A percentile compares a stretch with the other conserved stretches of the same genome.
Conservation (phyloP, 1,284 basidiomycete species). For the Cerrena zonata region DNA sequence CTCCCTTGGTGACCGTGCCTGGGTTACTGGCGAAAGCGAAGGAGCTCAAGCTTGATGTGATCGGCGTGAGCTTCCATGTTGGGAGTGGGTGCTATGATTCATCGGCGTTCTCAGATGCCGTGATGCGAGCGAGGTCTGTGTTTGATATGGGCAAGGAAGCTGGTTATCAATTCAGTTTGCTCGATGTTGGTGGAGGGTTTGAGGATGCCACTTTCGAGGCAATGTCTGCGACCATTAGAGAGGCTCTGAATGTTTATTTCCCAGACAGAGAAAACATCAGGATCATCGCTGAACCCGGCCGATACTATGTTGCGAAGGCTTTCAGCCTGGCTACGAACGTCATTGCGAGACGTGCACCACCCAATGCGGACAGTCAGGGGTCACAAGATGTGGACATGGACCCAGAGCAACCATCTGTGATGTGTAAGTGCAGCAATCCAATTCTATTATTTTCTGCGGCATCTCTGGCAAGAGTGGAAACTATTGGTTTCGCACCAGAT, state of each 20-base stretch:
- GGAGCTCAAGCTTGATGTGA: constrained; percentile 78
- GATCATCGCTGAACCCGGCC: constrained; percentile 94
- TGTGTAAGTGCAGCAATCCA: constrained; percentile 59
- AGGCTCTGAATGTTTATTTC: constrained; percentile 79
- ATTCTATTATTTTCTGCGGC: constrained; percentile 11
- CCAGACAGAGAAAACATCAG: constrained; percentile 72
- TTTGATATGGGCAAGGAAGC: constrained; percentile 84
- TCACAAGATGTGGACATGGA: constrained; percentile 26
- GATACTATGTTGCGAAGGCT: constrained; percentile 90
- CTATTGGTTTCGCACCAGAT: background rate
- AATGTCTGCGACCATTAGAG: constrained; percentile 69
- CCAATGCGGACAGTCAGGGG: constrained; percentile 30
- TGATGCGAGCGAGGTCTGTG: constrained; percentile 74
- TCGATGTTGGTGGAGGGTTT: constrained; percentile 96
- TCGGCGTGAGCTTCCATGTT: constrained; percentile 97
- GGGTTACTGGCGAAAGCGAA: constrained; percentile 75
- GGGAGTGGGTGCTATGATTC: constrained; percentile 96
- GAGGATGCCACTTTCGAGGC: constrained; percentile 84
- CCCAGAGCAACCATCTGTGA: constrained; percentile 59
- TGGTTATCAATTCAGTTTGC: constrained; percentile 79
- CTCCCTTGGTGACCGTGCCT: constrained; percentile 79
- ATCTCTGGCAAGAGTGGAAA: too few relatives aligned
- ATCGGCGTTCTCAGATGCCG: constrained; percentile 83
- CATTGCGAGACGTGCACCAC: constrained; percentile 78
- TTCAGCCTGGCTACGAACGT: constrained; percentile 92